Evolutionary conservation across 2,329 filamentous ascomycete genomes (phyloP).

Genomic region (Cladophialophora carrionii): DNA sequence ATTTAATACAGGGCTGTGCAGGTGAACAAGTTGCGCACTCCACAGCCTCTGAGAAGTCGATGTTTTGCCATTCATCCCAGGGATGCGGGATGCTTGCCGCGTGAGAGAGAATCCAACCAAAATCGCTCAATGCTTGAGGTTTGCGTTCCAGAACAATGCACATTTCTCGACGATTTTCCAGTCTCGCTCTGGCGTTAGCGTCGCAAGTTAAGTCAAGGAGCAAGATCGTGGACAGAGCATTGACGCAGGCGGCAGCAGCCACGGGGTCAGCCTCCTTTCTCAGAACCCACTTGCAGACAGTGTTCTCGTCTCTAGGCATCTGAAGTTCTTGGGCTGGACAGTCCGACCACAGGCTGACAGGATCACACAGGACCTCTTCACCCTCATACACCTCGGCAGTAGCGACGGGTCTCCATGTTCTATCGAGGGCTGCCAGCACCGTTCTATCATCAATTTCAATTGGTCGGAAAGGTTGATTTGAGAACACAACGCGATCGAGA

Average conservation of each 20-base stretch:
- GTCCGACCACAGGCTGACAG: conserved; percentile 13
- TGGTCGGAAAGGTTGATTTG: conserved; percentile 45
- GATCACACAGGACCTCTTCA: conserved; percentile 17
- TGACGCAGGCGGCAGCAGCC: conserved; percentile 5
- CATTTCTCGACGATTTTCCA: conserved; percentile 9
- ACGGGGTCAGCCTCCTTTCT: not conserved
- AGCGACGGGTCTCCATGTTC: conserved; percentile 21
- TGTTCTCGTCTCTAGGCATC: conserved; percentile 9
- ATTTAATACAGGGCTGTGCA: conserved; percentile 22
- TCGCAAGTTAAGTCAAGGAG: conserved; percentile 16
- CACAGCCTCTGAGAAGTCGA: not conserved
- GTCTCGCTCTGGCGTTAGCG: conserved; percentile 6
- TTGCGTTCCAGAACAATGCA: conserved; percentile 23
- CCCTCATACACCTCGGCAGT: conserved; percentile 1
- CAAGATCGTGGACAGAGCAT: conserved; percentile 16
- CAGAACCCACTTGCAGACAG: conserved; percentile 19
- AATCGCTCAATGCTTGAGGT: conserved; percentile 23
- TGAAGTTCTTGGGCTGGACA: conserved; percentile 10
- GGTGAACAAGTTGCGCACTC: conserved; percentile 26
- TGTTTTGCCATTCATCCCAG: conserved; percentile 8
- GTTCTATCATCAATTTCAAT: conserved; percentile 53
- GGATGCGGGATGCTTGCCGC: conserved; percentile 14
- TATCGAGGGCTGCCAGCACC: conserved; percentile 52
- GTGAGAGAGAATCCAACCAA: conserved; percentile 20
- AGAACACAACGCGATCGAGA: conserved; percentile 62